phyloP scores from a whole-genome alignment of 345 rosid species.

The sweet orange (Citrus sinensis) region DVS_A1.0 CM039162.1:6389001-6389500 shows the following conservation, averaged over 20 bases:
- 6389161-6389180: slow-evolving; percentile 87
- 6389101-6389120: slow-evolving; percentile 81
- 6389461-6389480: slow-evolving; percentile 79
- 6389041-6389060: not conserved
- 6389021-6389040: not conserved
- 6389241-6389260: not conserved
- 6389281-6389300: slow-evolving; percentile 84
- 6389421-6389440: not conserved
- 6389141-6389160: slow-evolving; percentile 79
- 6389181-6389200: slow-evolving; percentile 12
- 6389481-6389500: slow-evolving; percentile 76
- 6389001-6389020: not conserved
- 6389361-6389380: slow-evolving; percentile 18
- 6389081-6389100: slow-evolving; percentile 79
- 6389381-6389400: not conserved
- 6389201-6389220: slow-evolving; percentile 2
- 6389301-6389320: slow-evolving; percentile 88
- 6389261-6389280: slow-evolving; percentile 30
- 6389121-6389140: slow-evolving; percentile 96
- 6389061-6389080: slow-evolving; percentile 63
- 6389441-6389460: slow-evolving; percentile 66
- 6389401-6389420: not conserved
- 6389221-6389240: not conserved
- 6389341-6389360: slow-evolving; percentile 63
- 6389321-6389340: slow-evolving; percentile 78